A percentile compares a stretch with the other conserved stretches of the same genome.
Evolutionary conservation across 2,329 filamentous ascomycete species (phyloP).

Genomic region (Phialophora macrospora): DNA sequence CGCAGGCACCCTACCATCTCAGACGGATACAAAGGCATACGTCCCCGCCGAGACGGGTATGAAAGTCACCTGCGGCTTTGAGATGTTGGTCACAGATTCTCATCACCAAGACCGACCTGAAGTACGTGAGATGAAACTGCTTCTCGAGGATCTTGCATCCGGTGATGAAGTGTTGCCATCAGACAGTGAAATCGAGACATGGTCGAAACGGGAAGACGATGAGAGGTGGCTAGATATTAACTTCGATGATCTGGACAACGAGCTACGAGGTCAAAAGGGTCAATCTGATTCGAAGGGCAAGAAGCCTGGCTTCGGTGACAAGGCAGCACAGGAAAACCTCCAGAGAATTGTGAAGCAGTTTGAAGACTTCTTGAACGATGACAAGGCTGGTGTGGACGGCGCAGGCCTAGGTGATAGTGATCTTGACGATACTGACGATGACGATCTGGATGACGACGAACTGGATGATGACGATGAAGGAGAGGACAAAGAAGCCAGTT

Average conservation of each 20-base stretch:
- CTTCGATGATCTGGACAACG: conserved; percentile 83
- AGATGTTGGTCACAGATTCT: conserved; percentile 76
- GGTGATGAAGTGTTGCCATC: conserved; percentile 74
- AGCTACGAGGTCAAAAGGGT: conserved; percentile 65
- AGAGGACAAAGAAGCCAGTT: conserved; percentile 76
- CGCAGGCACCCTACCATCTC: conserved; percentile 50
- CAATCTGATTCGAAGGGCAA: conserved; percentile 33
- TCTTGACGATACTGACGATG: conserved; percentile 46
- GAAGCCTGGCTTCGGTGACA: conserved; percentile 50
- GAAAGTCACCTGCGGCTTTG: conserved; percentile 88
- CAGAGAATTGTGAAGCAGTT: conserved; percentile 94
- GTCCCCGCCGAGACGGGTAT: conserved; percentile 71
- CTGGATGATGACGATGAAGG: conserved; percentile 62
- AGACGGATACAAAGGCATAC: conserved; percentile 53
- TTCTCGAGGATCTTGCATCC: conserved; percentile 75
- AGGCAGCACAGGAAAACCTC: conserved; percentile 62
- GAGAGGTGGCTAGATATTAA: conserved; percentile 93
- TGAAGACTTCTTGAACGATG: conserved; percentile 86
- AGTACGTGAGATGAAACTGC: conserved; percentile 74
- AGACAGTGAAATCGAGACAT: conserved; percentile 72
- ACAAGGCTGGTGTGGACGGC: conserved; percentile 78
- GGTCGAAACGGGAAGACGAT: conserved; percentile 76
- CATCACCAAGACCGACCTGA: conserved; percentile 70
- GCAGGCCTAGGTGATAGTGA: conserved; percentile 60
- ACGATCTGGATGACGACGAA: conserved; percentile 62